phyloP scores from a whole-genome alignment of 345 rosid genomes.

The Hibiscus mutabilis region DNA sequence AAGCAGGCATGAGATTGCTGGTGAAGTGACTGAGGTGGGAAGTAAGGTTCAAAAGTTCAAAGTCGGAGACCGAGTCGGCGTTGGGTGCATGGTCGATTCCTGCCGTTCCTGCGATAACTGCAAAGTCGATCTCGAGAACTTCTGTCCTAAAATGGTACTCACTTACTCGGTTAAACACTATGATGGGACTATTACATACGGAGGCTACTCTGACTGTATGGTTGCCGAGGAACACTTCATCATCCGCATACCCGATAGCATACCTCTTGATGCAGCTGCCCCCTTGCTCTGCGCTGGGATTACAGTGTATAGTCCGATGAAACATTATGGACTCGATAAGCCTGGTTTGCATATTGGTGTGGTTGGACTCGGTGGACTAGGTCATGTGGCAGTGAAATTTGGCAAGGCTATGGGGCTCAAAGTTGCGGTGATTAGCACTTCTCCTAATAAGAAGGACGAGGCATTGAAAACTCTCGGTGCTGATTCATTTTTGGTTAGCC shows the following conservation, averaged over 20 bases:
- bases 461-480: conserved; percentile 50
- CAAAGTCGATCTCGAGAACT: conserved; percentile 33
- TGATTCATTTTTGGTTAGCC: conserved; percentile 48
- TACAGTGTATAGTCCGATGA: conserved; percentile 50
- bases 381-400: conserved; percentile 58
- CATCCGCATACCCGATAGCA: conserved; percentile 38
- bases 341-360: conserved; percentile 42
- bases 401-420: conserved; percentile 57
- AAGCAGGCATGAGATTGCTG: conserved; percentile 54
- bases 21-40: conserved; percentile 46
- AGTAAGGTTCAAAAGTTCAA: conserved; percentile 36
- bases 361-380: conserved; percentile 70
- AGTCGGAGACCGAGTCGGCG: conserved; percentile 50
- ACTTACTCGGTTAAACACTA: conserved; percentile 23
- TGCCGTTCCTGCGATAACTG: conserved; percentile 46
- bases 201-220: conserved; percentile 50
- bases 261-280: conserved; percentile 41
- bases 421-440: conserved; percentile 65
- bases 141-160: conserved; percentile 34
- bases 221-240: conserved; percentile 34
- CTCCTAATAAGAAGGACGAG: conserved; percentile 46
- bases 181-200: conserved; percentile 40
- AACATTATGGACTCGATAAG: conserved; percentile 30
- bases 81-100: conserved; percentile 45
- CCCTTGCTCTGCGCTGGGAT: conserved; percentile 65